phyloP scores from a whole-genome alignment of 2,329 filamentous ascomycete genomes.

The Calonectria fujianensis region DNA sequence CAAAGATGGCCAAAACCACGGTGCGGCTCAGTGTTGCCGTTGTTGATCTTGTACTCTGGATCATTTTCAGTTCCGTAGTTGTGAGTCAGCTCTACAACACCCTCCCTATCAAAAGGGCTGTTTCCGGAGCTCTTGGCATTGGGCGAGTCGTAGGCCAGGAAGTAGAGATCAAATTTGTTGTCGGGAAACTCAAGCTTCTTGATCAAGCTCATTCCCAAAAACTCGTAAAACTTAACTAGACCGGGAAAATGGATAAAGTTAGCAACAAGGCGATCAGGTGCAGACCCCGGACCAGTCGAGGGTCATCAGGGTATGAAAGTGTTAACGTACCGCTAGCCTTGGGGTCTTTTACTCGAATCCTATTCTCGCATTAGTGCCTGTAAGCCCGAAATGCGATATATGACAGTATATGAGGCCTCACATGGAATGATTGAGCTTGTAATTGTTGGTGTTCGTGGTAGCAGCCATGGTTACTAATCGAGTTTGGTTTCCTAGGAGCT shows the following conservation, averaged over 20 bases:
- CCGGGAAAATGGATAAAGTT: neutral
- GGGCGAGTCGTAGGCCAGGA: slow-evolving; percentile 90
- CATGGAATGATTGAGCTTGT: slow-evolving; percentile 95
- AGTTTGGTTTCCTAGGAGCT: slow-evolving; percentile 41
- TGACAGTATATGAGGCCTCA: slow-evolving; percentile 58
- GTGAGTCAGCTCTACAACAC: slow-evolving; percentile 89
- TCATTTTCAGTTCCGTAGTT: slow-evolving; percentile 94
- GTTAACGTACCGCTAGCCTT: slow-evolving; percentile 79
- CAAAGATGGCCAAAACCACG: slow-evolving; percentile 91
- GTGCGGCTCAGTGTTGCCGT: slow-evolving; percentile 92
- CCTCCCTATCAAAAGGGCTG: slow-evolving; percentile 87
- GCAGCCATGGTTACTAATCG: slow-evolving; percentile 75
- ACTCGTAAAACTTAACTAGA: slow-evolving; percentile 92
- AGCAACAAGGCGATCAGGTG: too few species aligned
- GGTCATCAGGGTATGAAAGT: slow-evolving; percentile 50
- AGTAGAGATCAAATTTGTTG: slow-evolving; percentile 95
- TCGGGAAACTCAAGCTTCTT: slow-evolving; percentile 89
- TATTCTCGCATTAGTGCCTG: slow-evolving; percentile 60
- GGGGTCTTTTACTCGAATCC: slow-evolving; percentile 96
- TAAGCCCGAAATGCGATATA: slow-evolving; percentile 6
- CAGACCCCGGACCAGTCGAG: slow-evolving; percentile 4
- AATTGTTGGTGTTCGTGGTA: slow-evolving; percentile 83
- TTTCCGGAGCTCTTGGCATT: slow-evolving; percentile 83
- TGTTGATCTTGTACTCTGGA: slow-evolving; percentile 85
- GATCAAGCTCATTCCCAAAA: slow-evolving; percentile 90